Base-by-base conservation (phyloP, 768 basidiomycete species). In the Tremella fuciformis region DNA sequence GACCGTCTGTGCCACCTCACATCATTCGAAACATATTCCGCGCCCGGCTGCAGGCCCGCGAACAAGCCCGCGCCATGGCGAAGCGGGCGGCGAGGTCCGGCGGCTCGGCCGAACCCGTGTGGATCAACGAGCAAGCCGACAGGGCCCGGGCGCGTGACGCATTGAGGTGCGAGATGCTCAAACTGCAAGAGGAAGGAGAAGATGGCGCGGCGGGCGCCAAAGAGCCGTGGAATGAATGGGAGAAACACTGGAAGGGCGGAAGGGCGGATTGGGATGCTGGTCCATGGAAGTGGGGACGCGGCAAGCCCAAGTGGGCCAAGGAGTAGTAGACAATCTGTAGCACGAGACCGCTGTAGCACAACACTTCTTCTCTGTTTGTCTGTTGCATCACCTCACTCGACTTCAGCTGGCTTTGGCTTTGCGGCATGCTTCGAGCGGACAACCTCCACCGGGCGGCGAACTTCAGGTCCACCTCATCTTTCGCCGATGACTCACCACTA, bases 101-200 rank as follows among this genome's bases (percentile, higher is more conserved):
- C 7, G 29, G 29, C 29, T 34, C 29, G 29, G 4, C 13, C 1
- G 60, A 57, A 9, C 67, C 67, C 16, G 62, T 69, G 16, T 66
- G 62, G 59, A 64, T 66, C 40, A 68, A 71, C 48, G 41, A 62
- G 44, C 21, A 61, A n/a, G 66, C 67, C 1, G 69, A 71, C 52
- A n/a, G 48, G 15, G 69, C 69, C 1, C 25, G 69, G 25, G 57
- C 61, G 22, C 50, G 62, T 18, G 67, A 69, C 55, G 64, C 65
- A 6, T 44, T 52, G 42, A 44, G 50, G 16, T 25, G 19, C 16
- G 13, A 51, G 13, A 48, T 46, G 42, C n/a, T 62, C 22, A 37
- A 22, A 15, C 19, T 42, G 21, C 9, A 25, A n/a, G 44, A 15
- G 16, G 40, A 48, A 37, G 41, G 42, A 19, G 13, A 22, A 13